Base-by-base conservation (phyloP, 257 asterid species). In the Voacanga thouarsii region DNA sequence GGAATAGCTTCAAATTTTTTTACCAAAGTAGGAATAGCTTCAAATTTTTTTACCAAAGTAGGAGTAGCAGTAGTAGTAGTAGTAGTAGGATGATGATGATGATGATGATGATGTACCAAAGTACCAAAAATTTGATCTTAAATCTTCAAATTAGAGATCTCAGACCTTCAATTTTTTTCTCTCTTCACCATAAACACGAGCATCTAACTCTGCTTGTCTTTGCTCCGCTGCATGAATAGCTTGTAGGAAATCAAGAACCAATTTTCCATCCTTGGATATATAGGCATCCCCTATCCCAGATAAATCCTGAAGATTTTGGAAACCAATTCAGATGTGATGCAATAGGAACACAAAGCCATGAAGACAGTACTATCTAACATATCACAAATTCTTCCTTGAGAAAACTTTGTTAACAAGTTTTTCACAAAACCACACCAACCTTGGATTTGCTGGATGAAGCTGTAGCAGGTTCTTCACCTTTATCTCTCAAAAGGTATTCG, bases 181-280 rank as follows among this genome's bases (percentile, higher is more conserved):
- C 84, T 93, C 97, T 83, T 87, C 94, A 61, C 84, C 72, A 79
- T 87, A 96, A 72, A 83, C 56, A 59, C 81, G 90, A 30, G 92
- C 87, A 81, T 93, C 99, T 85, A 92, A 78, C 79, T 88, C 97
- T n/a, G 94, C 97, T 79, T 93, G 99, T 83, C 97, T 89, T 80
- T 90, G 87, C 87, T 96, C 99, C 75, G 99, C 98, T 83, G 96
- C 97, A 89, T 93, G 99, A 81, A 96, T 87, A 80, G 97, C 97
- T 88, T 93, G 89, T 85, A 96, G 82, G 82, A 96, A 90, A 87
- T 93, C 98, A 82, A 96, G 87, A 84, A 93, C 89, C 89, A 96
- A 73, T 85, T 92, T 92, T 51, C 98, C 98, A 85, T 96, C 98
- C 84, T 88, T 86, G 50, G 96, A 82, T 89, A 90, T 81, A 85